Percentiles rank a stretch among this genome's conserved stretches.
phyloP scores from a whole-genome alignment of 495 filamentous ascomycete genomes.

The Pyrenopolyporus hunteri region DNA sequence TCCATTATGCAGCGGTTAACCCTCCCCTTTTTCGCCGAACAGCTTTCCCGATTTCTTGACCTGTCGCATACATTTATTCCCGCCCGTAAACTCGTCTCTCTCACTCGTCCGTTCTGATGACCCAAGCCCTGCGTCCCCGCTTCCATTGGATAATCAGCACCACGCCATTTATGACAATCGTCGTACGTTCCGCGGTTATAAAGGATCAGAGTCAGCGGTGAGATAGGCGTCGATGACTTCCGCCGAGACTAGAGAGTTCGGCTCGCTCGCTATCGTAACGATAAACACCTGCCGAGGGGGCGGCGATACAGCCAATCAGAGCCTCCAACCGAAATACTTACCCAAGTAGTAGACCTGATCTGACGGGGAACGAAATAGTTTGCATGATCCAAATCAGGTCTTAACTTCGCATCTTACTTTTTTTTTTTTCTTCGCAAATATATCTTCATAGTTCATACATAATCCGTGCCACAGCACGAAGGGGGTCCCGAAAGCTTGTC shows the following conservation, averaged over 20 bases:
- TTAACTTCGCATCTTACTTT: background rate
- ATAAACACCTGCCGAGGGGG: background rate
- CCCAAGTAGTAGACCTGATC: background rate
- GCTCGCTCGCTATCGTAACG: background rate
- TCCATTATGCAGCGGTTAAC: background rate
- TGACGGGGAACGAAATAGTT: slow-evolving; percentile 1
- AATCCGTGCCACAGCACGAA: too few species aligned
- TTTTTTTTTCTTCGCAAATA: background rate
- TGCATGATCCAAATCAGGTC: background rate
- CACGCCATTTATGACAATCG: slow-evolving; percentile 31
- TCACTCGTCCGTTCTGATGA: background rate
- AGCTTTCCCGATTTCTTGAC: slow-evolving; percentile 23
- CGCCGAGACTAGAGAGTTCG: slow-evolving; percentile 7
- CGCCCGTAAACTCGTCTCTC: too few species aligned
- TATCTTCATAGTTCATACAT: too few species aligned
- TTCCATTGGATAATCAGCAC: slow-evolving; percentile 19
- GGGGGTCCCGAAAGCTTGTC: too few species aligned
- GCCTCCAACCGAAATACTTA: background rate
- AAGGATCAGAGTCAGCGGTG: slow-evolving; percentile 21
- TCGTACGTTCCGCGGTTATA: slow-evolving; percentile 35
- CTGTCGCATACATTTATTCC: slow-evolving; percentile 21
- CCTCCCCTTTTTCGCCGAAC: slow-evolving; percentile 29
- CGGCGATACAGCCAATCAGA: slow-evolving; percentile 7
- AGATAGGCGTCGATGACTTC: slow-evolving; percentile 10
- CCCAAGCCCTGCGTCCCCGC: slow-evolving; percentile 1